These are phyloP conservation scores for Heterobasidion irregulare DNA, from an alignment of 1,284 basidiomycete species.

Conservation along the genomic window DNA sequence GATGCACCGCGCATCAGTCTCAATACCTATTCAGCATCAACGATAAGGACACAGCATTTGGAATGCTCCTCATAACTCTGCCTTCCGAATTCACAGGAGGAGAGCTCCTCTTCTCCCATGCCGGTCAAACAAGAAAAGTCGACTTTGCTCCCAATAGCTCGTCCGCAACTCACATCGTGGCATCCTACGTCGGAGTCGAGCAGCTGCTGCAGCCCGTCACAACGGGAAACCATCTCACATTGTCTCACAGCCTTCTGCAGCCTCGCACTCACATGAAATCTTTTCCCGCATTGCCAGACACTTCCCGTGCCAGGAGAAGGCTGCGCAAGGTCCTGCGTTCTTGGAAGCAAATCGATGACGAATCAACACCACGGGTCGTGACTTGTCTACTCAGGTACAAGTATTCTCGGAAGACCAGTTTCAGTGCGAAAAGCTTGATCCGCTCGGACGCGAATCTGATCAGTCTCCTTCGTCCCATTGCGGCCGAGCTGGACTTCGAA, in stretches of 20 bases:
- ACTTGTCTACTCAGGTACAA: background rate
- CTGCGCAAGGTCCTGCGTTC: background rate
- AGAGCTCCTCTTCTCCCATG: background rate
- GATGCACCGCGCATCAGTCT: too few species aligned
- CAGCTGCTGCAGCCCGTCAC: background rate
- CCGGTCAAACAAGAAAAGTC: background rate
- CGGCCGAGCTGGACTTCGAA: background rate
- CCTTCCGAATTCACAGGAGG: background rate
- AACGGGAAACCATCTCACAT: background rate
- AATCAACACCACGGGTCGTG: too few species aligned
- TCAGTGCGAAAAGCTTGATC: background rate
- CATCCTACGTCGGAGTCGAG: background rate
- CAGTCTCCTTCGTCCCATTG: background rate
- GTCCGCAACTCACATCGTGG: background rate
- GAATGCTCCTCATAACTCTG: background rate
- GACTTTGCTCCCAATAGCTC: background rate
- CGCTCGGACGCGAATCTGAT: background rate
- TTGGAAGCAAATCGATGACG: too few species aligned
- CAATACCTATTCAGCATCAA: background rate
- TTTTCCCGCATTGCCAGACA: background rate
- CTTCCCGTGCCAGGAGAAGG: background rate
- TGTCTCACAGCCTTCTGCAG: background rate
- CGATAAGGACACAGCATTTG: background rate
- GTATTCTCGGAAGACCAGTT: background rate
- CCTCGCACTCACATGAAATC: background rate